Evolutionary conservation across 2,329 filamentous ascomycete genomes (phyloP).

Genomic region (Neonectria faginata): DNA sequence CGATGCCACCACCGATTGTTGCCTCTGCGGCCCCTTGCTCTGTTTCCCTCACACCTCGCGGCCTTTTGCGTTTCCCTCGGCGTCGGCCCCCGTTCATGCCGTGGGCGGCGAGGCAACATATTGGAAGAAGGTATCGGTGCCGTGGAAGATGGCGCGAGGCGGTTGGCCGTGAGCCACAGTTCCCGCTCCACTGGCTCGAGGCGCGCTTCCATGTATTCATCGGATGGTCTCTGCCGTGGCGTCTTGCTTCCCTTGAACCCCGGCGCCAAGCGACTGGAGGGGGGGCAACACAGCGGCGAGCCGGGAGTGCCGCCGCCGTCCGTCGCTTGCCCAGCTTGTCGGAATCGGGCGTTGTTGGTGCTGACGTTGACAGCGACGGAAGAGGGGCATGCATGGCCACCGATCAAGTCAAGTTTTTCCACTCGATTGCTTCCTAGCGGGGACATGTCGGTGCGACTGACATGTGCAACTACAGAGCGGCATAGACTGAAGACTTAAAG

Average conservation of each 20-base stretch:
- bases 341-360: constrained; percentile 27
- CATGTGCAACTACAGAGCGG: background rate
- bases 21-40: constrained; percentile 7
- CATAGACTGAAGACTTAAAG: background rate
- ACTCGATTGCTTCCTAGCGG: background rate
- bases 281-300: constrained; percentile 12
- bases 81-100: constrained; percentile 2
- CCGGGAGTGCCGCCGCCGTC: constrained; percentile 26
- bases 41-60: constrained; percentile 9
- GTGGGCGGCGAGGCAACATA: constrained; percentile 8
- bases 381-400: constrained; percentile 11
- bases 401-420: constrained; percentile 16
- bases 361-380: constrained; percentile 6
- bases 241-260: constrained; percentile 26
- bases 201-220: constrained; percentile 21
- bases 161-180: constrained; percentile 26
- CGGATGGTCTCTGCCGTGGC: constrained; percentile 16
- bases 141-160: constrained; percentile 16
- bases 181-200: constrained; percentile 19
- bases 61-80: constrained; percentile 4
- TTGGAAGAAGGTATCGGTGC: background rate
- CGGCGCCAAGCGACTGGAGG: constrained; percentile 28
- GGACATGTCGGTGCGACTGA: background rate
- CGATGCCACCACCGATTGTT: constrained; percentile 13
- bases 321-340: constrained; percentile 27